Evolutionary conservation across 371 early-diverging fungal species (phyloP).

Genomic region (Polyrhizophydium stewartii): DNA sequence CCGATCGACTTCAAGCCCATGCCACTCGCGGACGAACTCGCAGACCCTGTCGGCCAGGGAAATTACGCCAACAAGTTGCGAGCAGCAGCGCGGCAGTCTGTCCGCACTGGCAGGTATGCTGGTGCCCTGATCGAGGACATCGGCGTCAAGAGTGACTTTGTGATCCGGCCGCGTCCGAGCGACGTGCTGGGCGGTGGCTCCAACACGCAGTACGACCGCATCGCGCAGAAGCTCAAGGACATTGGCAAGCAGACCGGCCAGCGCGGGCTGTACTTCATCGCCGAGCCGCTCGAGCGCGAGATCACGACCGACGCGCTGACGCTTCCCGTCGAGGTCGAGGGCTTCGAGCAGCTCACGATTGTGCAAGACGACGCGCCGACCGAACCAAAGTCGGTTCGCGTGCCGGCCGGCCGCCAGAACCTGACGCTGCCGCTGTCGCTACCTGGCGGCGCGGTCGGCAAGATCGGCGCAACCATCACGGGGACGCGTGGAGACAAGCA

Average conservation of each 20-base stretch:
- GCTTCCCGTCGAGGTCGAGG: too few relatives aligned
- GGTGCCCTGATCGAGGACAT: slow-evolving; percentile 22
- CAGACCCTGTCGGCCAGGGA: too few relatives aligned
- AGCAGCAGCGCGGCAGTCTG: slow-evolving; percentile 13
- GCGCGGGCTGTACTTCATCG: slow-evolving; percentile 8
- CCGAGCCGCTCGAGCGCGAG: too few relatives aligned
- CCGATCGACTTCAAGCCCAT: slow-evolving; percentile 5
- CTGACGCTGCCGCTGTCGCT: too few relatives aligned
- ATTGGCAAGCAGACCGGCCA: slow-evolving; percentile 3
- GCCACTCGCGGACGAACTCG: slow-evolving; percentile 4
- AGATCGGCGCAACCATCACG: slow-evolving; percentile 1
- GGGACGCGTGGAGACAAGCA: slow-evolving; percentile 3
- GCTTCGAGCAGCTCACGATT: too few relatives aligned
- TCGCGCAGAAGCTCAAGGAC: slow-evolving; percentile 8
- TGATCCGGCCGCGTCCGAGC: slow-evolving; percentile 11
- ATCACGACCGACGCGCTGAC: too few relatives aligned
- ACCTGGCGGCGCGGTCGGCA: too few relatives aligned
- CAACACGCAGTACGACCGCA: slow-evolving; percentile 12
- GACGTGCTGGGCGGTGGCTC: slow-evolving; percentile 5
- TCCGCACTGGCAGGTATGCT: slow-evolving; percentile 11
- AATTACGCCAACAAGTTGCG: slow-evolving; percentile 7
- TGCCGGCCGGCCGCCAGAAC: slow-evolving; percentile 1
- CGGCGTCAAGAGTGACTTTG: slow-evolving; percentile 16
- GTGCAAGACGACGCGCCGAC: too few relatives aligned
- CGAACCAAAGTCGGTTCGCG: neutral